Conservation (phyloP, 1,284 basidiomycete species). For the Mycena citricolor region DNA sequence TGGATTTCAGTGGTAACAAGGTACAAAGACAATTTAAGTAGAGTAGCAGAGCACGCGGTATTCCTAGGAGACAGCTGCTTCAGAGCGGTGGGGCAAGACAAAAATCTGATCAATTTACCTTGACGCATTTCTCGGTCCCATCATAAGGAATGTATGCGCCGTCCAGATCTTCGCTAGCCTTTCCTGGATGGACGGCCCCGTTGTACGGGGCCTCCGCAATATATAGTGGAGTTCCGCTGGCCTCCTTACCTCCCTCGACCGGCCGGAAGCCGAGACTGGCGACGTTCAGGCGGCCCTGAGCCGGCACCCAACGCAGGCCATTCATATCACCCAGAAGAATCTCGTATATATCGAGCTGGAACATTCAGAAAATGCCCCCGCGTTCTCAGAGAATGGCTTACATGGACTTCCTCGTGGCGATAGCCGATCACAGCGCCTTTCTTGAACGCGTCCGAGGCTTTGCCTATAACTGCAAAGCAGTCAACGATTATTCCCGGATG, state of each 20-base stretch:
- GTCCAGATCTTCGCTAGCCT: slow-evolving; percentile 54
- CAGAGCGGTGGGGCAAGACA: neutral
- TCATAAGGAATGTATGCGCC: slow-evolving; percentile 57
- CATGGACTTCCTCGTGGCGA: slow-evolving; percentile 53
- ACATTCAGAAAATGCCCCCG: neutral
- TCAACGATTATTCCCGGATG: neutral
- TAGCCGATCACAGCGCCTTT: slow-evolving; percentile 64
- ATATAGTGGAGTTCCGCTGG: slow-evolving; percentile 58
- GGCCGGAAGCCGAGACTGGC: slow-evolving; percentile 44
- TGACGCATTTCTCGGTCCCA: slow-evolving; percentile 47
- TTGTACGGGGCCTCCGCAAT: slow-evolving; percentile 58
- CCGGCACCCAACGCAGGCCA: slow-evolving; percentile 58
- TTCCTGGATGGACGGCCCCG: slow-evolving; percentile 59
- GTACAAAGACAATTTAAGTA: slow-evolving; percentile 4
- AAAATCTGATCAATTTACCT: slow-evolving; percentile 32
- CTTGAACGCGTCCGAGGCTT: slow-evolving; percentile 54
- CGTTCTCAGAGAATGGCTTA: slow-evolving; percentile 32
- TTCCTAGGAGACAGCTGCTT: neutral
- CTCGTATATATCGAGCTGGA: slow-evolving; percentile 58
- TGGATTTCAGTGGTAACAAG: neutral
- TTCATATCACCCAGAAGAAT: slow-evolving; percentile 64
- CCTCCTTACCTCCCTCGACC: slow-evolving; percentile 68
- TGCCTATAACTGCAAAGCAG: slow-evolving; percentile 55
- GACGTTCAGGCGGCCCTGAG: slow-evolving; percentile 46
- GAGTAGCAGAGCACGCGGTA: slow-evolving; percentile 22